A percentile compares a stretch with the other conserved stretches of the same genome.
phyloP scores from a whole-genome alignment of 371 early-diverging fungal species.

The Capniomyces stellatus region DNA sequence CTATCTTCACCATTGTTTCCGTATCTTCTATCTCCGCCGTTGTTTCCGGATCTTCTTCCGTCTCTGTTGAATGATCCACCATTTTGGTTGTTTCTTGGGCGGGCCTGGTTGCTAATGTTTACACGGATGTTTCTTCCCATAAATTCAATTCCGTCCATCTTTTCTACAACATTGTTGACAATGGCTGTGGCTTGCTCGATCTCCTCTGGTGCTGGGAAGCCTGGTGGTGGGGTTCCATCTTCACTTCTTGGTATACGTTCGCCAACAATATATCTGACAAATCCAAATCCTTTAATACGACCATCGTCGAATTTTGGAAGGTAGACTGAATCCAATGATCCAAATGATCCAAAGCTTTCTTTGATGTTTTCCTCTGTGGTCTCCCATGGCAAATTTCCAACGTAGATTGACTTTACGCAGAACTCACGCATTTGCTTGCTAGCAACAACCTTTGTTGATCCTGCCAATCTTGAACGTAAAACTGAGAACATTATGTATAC shows the following conservation, averaged over 20 bases:
- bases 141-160: neutral
- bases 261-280: neutral
- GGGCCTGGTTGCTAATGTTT: too few species aligned
- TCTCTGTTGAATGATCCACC: too few species aligned
- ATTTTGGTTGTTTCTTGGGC: too few species aligned
- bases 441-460: too few species aligned
- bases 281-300: neutral
- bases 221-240: neutral
- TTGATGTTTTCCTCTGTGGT: neutral
- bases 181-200: neutral
- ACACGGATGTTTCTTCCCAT: neutral
- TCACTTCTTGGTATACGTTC: neutral
- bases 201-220: neutral
- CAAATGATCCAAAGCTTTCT: neutral
- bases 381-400: neutral
- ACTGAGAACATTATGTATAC: too few species aligned
- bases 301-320: neutral
- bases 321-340: neutral
- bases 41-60: too few species aligned
- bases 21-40: too few species aligned
- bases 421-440: neutral
- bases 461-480: too few species aligned
- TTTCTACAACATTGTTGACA: neutral
- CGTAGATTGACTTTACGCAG: neutral
- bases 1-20: too few species aligned